Conservation (phyloP, 257 asterid genomes). For the Fraxinus americana region DNA sequence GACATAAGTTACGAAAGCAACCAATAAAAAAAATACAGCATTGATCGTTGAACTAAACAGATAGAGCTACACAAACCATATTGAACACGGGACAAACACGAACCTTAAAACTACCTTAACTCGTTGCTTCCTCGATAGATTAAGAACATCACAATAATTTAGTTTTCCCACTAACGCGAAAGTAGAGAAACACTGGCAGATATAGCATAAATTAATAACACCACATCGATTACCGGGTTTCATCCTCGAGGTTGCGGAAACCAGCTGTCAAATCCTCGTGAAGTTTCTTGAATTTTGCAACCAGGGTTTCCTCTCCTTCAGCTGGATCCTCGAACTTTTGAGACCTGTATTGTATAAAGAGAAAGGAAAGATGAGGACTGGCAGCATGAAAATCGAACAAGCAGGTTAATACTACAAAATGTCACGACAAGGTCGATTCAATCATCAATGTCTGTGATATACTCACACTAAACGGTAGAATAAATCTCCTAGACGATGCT, state of each 20-base stretch:
- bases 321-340: constrained; percentile 99
- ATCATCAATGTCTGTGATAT: constrained; percentile 11
- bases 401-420: background rate
- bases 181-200: background rate
- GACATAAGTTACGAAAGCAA: background rate
- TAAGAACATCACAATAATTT: constrained; percentile 6
- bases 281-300: constrained; percentile 83
- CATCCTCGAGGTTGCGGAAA: constrained; percentile 97
- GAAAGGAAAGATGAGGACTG: constrained; percentile 7
- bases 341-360: constrained; percentile 52
- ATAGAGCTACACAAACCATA: constrained; percentile 36
- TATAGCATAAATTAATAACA: constrained; percentile 11
- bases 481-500: constrained; percentile 93
- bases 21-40: background rate
- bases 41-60: constrained; percentile 17
- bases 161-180: constrained; percentile 13
- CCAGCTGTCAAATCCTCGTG: constrained; percentile 88
- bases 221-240: constrained; percentile 58
- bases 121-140: constrained; percentile 25
- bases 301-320: constrained; percentile 83
- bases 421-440: constrained; percentile 2
- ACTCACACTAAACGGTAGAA: constrained; percentile 98
- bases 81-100: constrained; percentile 31
- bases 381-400: constrained; percentile 9
- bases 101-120: constrained; percentile 27